A percentile compares a stretch with the other conserved stretches of the same genome.
These are phyloP conservation scores for Hanseniaspora thailandica DNA, from an alignment of 805 yeast genomes.

Conservation along the genomic window DNA sequence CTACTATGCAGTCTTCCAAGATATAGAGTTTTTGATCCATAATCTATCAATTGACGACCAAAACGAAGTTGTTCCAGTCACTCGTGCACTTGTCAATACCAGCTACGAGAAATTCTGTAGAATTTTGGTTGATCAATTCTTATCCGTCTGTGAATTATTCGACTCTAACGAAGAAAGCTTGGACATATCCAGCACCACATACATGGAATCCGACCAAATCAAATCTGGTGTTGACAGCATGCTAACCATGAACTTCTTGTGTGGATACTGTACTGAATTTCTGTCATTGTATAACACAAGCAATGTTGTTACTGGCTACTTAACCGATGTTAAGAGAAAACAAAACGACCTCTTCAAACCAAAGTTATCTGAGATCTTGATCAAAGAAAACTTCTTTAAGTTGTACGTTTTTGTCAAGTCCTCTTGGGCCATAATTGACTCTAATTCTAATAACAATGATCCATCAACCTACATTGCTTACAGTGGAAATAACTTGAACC, in stretches of 20 bases:
- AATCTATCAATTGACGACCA: slow-evolving; percentile 18
- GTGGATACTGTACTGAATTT: slow-evolving; percentile 6
- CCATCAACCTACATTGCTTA: slow-evolving; percentile 54
- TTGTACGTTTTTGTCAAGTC: slow-evolving; percentile 54
- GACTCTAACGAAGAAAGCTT: neutral
- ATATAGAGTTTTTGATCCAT: slow-evolving; percentile 18
- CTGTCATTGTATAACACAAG: neutral
- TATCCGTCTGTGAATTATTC: neutral
- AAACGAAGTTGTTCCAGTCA: neutral
- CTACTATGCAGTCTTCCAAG: slow-evolving; percentile 20
- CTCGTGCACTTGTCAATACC: neutral
- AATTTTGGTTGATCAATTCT: neutral
- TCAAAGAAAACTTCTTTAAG: slow-evolving; percentile 52
- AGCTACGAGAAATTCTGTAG: neutral
- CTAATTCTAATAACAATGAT: slow-evolving; percentile 28
- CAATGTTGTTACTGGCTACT: neutral
- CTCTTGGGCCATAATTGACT: slow-evolving; percentile 38
- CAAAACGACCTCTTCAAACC: slow-evolving; percentile 10
- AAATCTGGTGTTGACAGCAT: slow-evolving; percentile 27
- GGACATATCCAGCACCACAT: slow-evolving; percentile 20
- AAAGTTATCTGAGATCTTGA: slow-evolving; percentile 36
- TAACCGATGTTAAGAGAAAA: neutral
- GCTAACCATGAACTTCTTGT: slow-evolving; percentile 14
- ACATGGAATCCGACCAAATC: slow-evolving; percentile 43
- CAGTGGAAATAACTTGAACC: slow-evolving; percentile 45